Percentiles rank a stretch among this genome's conserved stretches.
These are phyloP conservation scores for Colletotrichum eremochloae DNA, from an alignment of 2,329 filamentous ascomycete species.

Conservation along the genomic window DNA sequence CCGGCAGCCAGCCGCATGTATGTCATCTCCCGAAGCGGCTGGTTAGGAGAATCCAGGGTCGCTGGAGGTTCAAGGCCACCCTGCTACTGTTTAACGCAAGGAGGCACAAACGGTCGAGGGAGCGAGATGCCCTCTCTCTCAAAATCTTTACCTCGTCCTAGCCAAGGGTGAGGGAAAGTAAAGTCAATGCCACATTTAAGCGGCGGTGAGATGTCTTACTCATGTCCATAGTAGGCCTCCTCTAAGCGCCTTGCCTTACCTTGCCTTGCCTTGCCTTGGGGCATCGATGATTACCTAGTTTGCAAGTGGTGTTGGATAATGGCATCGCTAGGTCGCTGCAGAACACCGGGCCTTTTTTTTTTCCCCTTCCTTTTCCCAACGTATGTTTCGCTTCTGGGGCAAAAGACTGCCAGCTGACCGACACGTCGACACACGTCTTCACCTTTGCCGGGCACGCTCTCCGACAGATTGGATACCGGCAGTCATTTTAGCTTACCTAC, in stretches of 20 bases:
- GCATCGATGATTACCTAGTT: not conserved
- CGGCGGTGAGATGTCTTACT: conserved; percentile 37
- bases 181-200: conserved; percentile 18
- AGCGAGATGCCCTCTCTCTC: conserved; percentile 1
- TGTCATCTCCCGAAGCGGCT: conserved; percentile 32
- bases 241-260: conserved; percentile 8
- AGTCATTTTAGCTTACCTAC: conserved; percentile 17
- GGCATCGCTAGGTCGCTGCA: not conserved
- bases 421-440: conserved; percentile 10
- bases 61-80: not conserved
- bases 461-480: conserved; percentile 15
- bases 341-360: not conserved
- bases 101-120: not conserved
- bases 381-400: not conserved
- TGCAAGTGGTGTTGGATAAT: conserved; percentile 2
- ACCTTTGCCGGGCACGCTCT: not conserved
- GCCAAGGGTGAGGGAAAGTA: conserved; percentile 7
- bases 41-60: not conserved
- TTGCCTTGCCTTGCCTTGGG: not conserved
- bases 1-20: conserved; percentile 30
- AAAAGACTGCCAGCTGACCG: conserved; percentile 22
- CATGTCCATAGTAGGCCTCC: not conserved
- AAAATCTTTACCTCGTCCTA: conserved; percentile 7
- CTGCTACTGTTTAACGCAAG: not conserved
- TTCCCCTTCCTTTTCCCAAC: not conserved